Evolutionary conservation across 1,284 basidiomycete species (phyloP), one percentile per base, ranked within the genome.

Genomic region (Marasmius fiardii): DNA sequence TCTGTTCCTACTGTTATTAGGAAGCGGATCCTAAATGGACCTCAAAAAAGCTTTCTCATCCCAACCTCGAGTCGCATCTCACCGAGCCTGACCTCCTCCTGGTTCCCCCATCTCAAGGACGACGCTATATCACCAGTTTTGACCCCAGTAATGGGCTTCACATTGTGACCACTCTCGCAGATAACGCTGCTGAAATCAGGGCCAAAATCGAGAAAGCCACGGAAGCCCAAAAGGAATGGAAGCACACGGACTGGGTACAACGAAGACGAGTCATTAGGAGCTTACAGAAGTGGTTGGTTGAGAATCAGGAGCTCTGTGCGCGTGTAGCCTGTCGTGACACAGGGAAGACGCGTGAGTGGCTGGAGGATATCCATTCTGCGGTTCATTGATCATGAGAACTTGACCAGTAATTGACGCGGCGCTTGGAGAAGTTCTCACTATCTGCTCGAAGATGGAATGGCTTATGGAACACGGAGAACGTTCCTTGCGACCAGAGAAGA

Each of bases 271-370:
- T 98, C 39, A 75, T 98, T 63, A 78, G 91, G 34, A 95, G 90
- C 63, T 69, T 99, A 63, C 80, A 93, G 63, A 88, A 89, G 60
- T 99, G 96, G 95, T 78, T 96, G 12, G 84, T 96, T 26, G 83
- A 88, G 61, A 93, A 96, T 63, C 86, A 94, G 73, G 90, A 95
- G 57, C 74, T 74, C 20, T 93, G 95, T 64, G 92, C 92, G 6
- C 79, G 86, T 47, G 90, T 97, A n/a, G 93, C 93, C 34, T 93
- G 92, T 66, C 79, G 95, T 35, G 96, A 99, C 71, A 95, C 94
- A 0, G 96, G 96, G 56, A 99, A 98, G 78, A 98, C 96, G 33
- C 77, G 94, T 94, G 64, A 68, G 90, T 82, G 23, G 43, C 7
- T 33, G 43, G 53, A 4, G 31, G 43, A 21, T 59, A 37, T 54